A percentile compares a stretch with the other conserved stretches of the same genome.
Conservation (phyloP, 2,329 filamentous ascomycete species). For the Stemphylium beticola region DNA sequence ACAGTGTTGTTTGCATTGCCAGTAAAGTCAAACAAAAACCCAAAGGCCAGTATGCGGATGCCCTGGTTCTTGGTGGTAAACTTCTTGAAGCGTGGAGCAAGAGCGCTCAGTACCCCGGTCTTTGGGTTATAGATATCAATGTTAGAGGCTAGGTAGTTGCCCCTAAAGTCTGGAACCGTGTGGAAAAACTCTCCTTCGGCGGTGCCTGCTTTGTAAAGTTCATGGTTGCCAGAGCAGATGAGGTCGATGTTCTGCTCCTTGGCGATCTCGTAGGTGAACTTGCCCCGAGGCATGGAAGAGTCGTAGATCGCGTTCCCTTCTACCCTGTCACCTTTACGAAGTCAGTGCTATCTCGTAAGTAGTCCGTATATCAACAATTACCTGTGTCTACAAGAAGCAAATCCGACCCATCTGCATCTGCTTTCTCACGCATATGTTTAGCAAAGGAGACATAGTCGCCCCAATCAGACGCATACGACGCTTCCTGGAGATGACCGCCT, state of each 20-base stretch:
- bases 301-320: slow-evolving; percentile 97
- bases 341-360: neutral
- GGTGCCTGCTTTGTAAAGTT: slow-evolving; percentile 83
- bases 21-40: slow-evolving; percentile 93
- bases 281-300: slow-evolving; percentile 82
- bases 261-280: slow-evolving; percentile 87
- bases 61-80: slow-evolving; percentile 91
- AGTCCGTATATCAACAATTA: slow-evolving; percentile 63
- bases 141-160: slow-evolving; percentile 87
- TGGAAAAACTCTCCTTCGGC: slow-evolving; percentile 77
- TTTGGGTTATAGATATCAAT: slow-evolving; percentile 82
- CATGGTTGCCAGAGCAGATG: slow-evolving; percentile 90
- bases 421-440: slow-evolving; percentile 77
- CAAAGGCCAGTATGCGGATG: slow-evolving; percentile 84
- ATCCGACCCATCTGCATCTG: slow-evolving; percentile 79
- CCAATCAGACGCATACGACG: slow-evolving; percentile 95
- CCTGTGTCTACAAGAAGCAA: slow-evolving; percentile 95
- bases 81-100: slow-evolving; percentile 83
- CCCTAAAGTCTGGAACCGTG: slow-evolving; percentile 82
- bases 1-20: slow-evolving; percentile 90
- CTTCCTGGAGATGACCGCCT: slow-evolving; percentile 30
- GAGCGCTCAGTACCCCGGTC: slow-evolving; percentile 72
- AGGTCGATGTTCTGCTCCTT: slow-evolving; percentile 83
- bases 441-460: slow-evolving; percentile 97
- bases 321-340: neutral